Percentiles rank a stretch among this genome's conserved stretches.
Evolutionary conservation across 116 monocot species (phyloP).

Genomic region (Posidonia oceanica): DNA sequence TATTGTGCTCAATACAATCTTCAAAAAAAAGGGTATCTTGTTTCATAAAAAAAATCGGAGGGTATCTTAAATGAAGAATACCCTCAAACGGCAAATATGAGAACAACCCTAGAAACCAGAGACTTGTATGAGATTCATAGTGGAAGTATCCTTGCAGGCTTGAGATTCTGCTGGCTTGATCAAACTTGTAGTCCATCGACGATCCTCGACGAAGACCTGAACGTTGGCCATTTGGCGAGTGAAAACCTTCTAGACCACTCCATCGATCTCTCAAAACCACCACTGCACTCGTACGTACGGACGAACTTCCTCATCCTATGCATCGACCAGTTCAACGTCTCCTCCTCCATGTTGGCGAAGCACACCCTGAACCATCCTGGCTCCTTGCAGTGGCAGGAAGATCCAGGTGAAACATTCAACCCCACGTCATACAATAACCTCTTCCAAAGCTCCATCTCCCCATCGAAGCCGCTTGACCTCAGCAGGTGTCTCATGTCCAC

Average conservation of each 20-base stretch:
- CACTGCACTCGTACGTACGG: background rate
- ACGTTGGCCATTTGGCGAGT: too few relatives aligned
- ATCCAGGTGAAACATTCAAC: conserved; percentile 56
- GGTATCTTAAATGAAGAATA: background rate
- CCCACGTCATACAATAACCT: conserved; percentile 33
- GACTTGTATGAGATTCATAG: background rate
- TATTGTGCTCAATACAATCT: background rate
- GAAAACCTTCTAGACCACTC: too few relatives aligned
- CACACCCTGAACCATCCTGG: conserved; percentile 75
- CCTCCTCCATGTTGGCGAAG: conserved; percentile 44
- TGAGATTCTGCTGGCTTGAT: background rate
- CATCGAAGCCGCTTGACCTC: conserved; percentile 12
- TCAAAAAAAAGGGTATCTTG: background rate
- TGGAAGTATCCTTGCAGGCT: background rate
- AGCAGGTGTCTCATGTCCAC: conserved; percentile 44
- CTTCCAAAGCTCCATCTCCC: conserved; percentile 48
- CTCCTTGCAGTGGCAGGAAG: conserved; percentile 51
- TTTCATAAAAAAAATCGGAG: background rate
- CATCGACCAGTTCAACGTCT: conserved; percentile 36
- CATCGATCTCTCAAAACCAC: too few relatives aligned
- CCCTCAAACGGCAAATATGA: background rate
- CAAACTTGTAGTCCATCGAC: background rate
- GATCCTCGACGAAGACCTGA: too few relatives aligned
- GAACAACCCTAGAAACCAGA: background rate
- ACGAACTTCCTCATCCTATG: conserved; percentile 30